Base-by-base conservation (phyloP, 495 filamentous ascomycete species). In the Aspergillus indologenus region DNA sequence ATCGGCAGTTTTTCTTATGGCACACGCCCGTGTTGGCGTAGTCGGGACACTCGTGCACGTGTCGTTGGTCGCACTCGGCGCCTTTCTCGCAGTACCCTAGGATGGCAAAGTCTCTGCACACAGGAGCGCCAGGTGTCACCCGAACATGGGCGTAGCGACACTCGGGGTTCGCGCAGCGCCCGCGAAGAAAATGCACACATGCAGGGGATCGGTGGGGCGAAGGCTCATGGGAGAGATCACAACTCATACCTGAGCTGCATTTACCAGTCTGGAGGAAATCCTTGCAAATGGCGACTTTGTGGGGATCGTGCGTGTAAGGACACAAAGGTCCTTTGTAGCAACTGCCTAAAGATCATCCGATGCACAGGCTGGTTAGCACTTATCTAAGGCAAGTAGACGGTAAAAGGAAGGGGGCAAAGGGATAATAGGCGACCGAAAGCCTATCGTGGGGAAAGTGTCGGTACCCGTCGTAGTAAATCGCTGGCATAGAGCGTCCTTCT, bases 21-120 rank as follows among this genome's bases (percentile, higher is more conserved):
- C 94, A 98, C 40, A 80, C 75, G 59, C 92, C 93, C 52, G 81
- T 88, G 75, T 96, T 96, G 79, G 90, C 89, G 78, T 95, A 96
- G 69, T 97, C 90, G 47, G 94, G 94, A 68, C 94, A 98, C 70
- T 97, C 94, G 72, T 83, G 77, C 55, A 90, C 86, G 73, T 98
- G 94, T 60, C 90, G 89, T 60, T 96, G 86, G 57, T 85, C 68
- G 69, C 94, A 98, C 45, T 76, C 69, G 45, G 80, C 80, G 47
- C 94, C 94, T 68, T 91, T 90, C 55, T 89, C 87, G 77, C 94
- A 98, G 69, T 94, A 97, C 45, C 94, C 94, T 64, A 95, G 81
- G 18, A 83, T 85, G 19, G 89, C 92, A 75, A 98, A 98, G 14
- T 83, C 67, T 58, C 87, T 84, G 70, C 94, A 98, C 53, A 97